Conservation (phyloP, 2,329 filamentous ascomycete genomes). For the Sphaceloma murrayae region DNA sequence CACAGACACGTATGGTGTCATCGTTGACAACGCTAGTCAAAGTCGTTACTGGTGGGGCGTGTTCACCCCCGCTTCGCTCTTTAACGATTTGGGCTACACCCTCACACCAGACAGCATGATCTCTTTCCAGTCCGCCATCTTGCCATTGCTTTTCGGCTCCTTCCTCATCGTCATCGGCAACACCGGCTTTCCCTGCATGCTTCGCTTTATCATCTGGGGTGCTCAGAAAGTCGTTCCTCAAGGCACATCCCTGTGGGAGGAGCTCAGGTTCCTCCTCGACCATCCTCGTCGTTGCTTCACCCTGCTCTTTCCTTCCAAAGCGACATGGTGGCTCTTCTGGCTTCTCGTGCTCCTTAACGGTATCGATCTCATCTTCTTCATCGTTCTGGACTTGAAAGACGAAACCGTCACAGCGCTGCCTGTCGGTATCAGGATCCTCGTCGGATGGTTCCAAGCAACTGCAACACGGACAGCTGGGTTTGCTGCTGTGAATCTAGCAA, state of each 20-base stretch:
- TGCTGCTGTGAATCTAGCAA: constrained; percentile 64
- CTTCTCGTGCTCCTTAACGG: constrained; percentile 74
- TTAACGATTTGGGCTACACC: constrained; percentile 92
- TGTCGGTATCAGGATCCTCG: constrained; percentile 65
- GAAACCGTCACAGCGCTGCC: constrained; percentile 58
- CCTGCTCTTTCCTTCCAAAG: constrained; percentile 75
- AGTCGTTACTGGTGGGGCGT: constrained; percentile 81
- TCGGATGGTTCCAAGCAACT: constrained; percentile 82
- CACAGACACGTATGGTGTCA: constrained; percentile 49
- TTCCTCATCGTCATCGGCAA: constrained; percentile 93
- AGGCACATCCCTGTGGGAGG: constrained; percentile 71
- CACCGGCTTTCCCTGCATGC: constrained; percentile 89
- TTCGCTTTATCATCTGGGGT: constrained; percentile 86
- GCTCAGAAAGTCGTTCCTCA: constrained; percentile 56
- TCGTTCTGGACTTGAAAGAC: constrained; percentile 78
- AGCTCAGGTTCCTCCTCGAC: constrained; percentile 80
- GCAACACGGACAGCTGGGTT: constrained; percentile 89
- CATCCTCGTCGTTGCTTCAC: constrained; percentile 96
- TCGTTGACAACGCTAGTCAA: constrained; percentile 55
- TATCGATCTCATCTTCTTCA: constrained; percentile 80
- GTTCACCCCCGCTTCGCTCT: constrained; percentile 77
- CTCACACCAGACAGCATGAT: constrained; percentile 90
- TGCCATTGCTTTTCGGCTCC: constrained; percentile 64
- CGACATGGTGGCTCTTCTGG: constrained; percentile 93
- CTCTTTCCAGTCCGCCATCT: constrained; percentile 69